A percentile compares a stretch with the other conserved stretches of the same genome.
Evolutionary conservation across 192 early-diverging fungal genomes (phyloP).

Genomic region (Phlyctochytrium bullatum): DNA sequence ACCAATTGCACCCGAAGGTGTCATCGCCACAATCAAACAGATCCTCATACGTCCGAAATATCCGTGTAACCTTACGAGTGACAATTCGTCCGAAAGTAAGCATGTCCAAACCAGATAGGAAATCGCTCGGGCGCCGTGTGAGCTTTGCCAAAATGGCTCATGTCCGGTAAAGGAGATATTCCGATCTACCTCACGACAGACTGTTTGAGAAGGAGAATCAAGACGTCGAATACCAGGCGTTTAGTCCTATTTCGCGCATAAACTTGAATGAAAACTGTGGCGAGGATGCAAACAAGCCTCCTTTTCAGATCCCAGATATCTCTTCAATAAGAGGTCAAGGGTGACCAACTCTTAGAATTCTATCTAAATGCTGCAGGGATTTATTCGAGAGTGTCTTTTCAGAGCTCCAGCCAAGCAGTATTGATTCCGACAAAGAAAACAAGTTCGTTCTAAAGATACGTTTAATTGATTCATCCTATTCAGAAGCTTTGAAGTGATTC

Average conservation of each 20-base stretch:
- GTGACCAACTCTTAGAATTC: no score
- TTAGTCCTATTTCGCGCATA: constrained; percentile 16
- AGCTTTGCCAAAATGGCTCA: constrained; percentile 21
- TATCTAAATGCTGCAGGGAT: no score
- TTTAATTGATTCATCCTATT: no score
- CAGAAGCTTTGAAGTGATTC: constrained; percentile 19
- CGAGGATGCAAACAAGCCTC: background rate
- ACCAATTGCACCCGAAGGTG: no score
- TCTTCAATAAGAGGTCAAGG: constrained; percentile 13
- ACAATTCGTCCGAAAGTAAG: no score
- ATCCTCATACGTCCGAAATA: no score
- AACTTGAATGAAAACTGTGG: background rate
- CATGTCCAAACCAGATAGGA: constrained; percentile 4
- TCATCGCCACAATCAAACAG: no score
- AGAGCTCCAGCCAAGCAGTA: no score
- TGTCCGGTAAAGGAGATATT: constrained; percentile 4
- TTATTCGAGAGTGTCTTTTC: no score
- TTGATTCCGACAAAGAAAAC: background rate
- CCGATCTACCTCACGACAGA: background rate
- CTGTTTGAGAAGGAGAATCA: constrained; percentile 10
- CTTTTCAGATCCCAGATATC: constrained; percentile 18
- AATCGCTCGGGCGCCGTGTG: constrained; percentile 26
- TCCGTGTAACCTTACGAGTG: no score
- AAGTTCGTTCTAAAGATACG: background rate
- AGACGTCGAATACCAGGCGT: background rate